phyloP scores from a whole-genome alignment of 768 basidiomycete species.

The Amanita fuliginea region DNA sequence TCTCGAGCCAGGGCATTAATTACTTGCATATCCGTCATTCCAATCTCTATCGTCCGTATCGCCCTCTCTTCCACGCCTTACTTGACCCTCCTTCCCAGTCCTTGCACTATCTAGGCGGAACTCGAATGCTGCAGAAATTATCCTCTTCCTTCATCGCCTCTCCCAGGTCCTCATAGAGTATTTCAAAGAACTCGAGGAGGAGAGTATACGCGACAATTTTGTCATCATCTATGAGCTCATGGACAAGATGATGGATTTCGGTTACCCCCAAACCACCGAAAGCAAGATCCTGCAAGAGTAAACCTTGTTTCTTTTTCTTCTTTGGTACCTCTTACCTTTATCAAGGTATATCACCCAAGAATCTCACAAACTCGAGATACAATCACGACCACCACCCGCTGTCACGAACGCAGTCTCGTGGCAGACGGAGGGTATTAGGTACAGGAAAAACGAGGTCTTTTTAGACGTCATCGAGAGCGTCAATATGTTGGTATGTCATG shows the following conservation, averaged over 20 bases:
- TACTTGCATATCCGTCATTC: slow-evolving; percentile 99
- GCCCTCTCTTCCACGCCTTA: background rate
- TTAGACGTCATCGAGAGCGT: slow-evolving; percentile 97
- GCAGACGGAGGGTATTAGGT: slow-evolving; percentile 94
- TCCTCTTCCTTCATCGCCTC: slow-evolving; percentile 92
- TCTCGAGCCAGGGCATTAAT: slow-evolving; percentile 91
- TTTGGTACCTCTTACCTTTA: background rate
- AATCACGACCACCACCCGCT: slow-evolving; percentile 87
- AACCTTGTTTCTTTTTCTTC: slow-evolving; percentile 15
- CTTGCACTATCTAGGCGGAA: slow-evolving; percentile 94
- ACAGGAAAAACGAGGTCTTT: slow-evolving; percentile 99
- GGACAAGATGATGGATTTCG: slow-evolving; percentile 99
- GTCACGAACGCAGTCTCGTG: slow-evolving; percentile 98
- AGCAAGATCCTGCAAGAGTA: slow-evolving; percentile 98
- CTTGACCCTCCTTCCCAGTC: slow-evolving; percentile 35
- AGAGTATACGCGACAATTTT: slow-evolving; percentile 98
- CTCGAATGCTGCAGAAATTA: slow-evolving; percentile 90
- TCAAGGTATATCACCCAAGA: slow-evolving; percentile 94
- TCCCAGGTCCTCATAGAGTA: slow-evolving; percentile 92
- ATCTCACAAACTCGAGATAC: slow-evolving; percentile 92
- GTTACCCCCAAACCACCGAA: slow-evolving; percentile 97
- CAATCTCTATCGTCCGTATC: slow-evolving; percentile 81
- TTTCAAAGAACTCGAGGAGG: slow-evolving; percentile 99
- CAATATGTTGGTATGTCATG: slow-evolving; percentile 70
- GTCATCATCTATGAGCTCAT: slow-evolving; percentile 98